These are phyloP conservation scores for Tuber microsphaerosporum DNA, from an alignment of 495 filamentous ascomycete genomes.

Conservation along the genomic window DNA sequence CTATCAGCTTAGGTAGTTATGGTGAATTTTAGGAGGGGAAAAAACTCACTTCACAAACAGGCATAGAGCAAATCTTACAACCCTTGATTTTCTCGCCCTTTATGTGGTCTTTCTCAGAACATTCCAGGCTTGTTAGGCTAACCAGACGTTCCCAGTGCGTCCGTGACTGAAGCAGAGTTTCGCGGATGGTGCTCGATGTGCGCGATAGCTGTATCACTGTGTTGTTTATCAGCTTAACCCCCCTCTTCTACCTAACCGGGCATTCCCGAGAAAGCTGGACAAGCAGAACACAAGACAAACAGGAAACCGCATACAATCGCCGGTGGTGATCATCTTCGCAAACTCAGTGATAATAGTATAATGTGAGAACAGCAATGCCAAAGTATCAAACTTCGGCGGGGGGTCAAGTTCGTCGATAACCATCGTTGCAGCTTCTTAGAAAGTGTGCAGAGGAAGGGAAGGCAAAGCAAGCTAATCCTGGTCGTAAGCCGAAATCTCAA, in stretches of 20 bases:
- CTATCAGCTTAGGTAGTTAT: slow-evolving; percentile 3
- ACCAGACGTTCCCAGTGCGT: slow-evolving; percentile 22
- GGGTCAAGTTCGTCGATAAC: slow-evolving; percentile 2
- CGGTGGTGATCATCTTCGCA: slow-evolving; percentile 25
- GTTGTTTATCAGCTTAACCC: background rate
- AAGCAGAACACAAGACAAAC: background rate
- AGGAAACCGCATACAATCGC: slow-evolving; percentile 21
- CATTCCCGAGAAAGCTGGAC: background rate
- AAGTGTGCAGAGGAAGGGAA: slow-evolving; percentile 18
- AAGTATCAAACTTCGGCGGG: slow-evolving; percentile 30
- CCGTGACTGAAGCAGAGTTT: slow-evolving; percentile 26
- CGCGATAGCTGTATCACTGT: slow-evolving; percentile 35
- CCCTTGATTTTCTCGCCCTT: slow-evolving; percentile 29
- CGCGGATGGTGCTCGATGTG: slow-evolving; percentile 31
- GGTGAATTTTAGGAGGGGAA: background rate
- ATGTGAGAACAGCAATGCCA: slow-evolving; percentile 29
- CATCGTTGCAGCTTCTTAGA: slow-evolving; percentile 11
- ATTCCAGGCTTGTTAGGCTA: slow-evolving; percentile 22
- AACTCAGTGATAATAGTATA: slow-evolving; percentile 28
- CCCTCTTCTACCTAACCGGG: background rate
- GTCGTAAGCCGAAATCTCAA: slow-evolving; percentile 1
- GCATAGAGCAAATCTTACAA: slow-evolving; percentile 32
- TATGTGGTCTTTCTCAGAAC: slow-evolving; percentile 23
- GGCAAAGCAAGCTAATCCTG: background rate
- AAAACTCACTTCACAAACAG: slow-evolving; percentile 22